These are phyloP conservation scores for Trichoderma afroharzianum DNA, from an alignment of 2,329 filamentous ascomycete genomes.

Conservation along the genomic window DNA sequence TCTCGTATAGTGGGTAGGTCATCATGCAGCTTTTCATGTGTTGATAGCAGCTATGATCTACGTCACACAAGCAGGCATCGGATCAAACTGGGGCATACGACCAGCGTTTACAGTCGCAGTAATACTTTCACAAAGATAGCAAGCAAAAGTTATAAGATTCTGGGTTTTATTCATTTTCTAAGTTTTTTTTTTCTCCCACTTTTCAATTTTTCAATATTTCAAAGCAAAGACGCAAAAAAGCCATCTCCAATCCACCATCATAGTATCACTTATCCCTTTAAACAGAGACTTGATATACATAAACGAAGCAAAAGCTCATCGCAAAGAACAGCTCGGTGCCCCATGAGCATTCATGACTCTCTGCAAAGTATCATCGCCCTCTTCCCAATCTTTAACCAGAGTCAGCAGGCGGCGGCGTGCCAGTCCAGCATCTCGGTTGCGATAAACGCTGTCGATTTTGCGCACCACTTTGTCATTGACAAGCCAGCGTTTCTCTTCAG, in stretches of 20 bases:
- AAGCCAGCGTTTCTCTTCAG: slow-evolving; percentile 39
- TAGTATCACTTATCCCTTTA: not conserved
- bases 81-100: not conserved
- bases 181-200: not conserved
- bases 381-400: slow-evolving; percentile 39
- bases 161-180: not conserved
- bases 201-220: not conserved
- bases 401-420: slow-evolving; percentile 34
- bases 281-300: not conserved
- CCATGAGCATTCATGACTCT: slow-evolving; percentile 31
- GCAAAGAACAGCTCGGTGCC: not conserved
- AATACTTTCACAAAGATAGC: not conserved
- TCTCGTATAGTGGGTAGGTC: not conserved
- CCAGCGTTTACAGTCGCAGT: not conserved
- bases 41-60: not conserved
- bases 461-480: slow-evolving; percentile 40
- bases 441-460: slow-evolving; percentile 43
- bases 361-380: slow-evolving; percentile 37
- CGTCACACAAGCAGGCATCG: not conserved
- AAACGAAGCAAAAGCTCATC: not conserved
- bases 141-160: not conserved
- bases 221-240: not conserved
- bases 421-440: slow-evolving; percentile 38
- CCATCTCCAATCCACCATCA: not conserved
- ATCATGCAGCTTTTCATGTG: not conserved